Percentiles rank a stretch among this genome's conserved stretches.
phyloP scores from a whole-genome alignment of 2,329 filamentous ascomycete species.

The Colletotrichum musae region DNA sequence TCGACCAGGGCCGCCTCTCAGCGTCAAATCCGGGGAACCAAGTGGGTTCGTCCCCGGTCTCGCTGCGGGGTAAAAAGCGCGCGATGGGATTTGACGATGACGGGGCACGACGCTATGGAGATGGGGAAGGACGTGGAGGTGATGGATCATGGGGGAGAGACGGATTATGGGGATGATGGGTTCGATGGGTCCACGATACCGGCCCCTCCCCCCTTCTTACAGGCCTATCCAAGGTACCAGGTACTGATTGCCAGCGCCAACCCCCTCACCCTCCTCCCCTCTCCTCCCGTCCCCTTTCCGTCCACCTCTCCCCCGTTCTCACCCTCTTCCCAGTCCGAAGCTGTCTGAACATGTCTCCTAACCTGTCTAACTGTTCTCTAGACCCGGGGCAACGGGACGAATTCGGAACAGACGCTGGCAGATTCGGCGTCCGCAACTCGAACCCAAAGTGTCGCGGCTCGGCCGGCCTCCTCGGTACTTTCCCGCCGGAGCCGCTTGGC shows the following conservation, averaged over 20 bases:
- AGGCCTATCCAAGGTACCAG: no score
- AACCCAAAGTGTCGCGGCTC: slow-evolving; percentile 7
- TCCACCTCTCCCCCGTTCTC: background rate
- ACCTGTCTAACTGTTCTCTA: no score
- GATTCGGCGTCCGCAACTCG: background rate
- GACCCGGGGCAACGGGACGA: slow-evolving; percentile 29
- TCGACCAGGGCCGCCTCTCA: slow-evolving; percentile 1
- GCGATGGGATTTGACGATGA: slow-evolving; percentile 11
- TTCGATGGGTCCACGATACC: no score
- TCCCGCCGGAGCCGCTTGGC: slow-evolving; percentile 37
- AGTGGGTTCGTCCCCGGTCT: slow-evolving; percentile 29
- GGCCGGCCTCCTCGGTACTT: slow-evolving; percentile 35
- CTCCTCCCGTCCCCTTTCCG: background rate
- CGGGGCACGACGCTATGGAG: background rate
- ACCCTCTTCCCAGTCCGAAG: background rate
- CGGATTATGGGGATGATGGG: slow-evolving; percentile 1
- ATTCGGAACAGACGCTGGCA: background rate
- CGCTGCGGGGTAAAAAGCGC: slow-evolving; percentile 36
- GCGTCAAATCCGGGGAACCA: slow-evolving; percentile 34
- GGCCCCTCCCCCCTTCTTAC: no score
- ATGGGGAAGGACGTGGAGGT: background rate
- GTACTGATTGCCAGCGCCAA: background rate
- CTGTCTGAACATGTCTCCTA: no score
- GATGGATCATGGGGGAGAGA: slow-evolving; percentile 4
- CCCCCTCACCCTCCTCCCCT: background rate